phyloP scores from a whole-genome alignment of 768 basidiomycete genomes.

The Cyclocybe aegerita region DNA sequence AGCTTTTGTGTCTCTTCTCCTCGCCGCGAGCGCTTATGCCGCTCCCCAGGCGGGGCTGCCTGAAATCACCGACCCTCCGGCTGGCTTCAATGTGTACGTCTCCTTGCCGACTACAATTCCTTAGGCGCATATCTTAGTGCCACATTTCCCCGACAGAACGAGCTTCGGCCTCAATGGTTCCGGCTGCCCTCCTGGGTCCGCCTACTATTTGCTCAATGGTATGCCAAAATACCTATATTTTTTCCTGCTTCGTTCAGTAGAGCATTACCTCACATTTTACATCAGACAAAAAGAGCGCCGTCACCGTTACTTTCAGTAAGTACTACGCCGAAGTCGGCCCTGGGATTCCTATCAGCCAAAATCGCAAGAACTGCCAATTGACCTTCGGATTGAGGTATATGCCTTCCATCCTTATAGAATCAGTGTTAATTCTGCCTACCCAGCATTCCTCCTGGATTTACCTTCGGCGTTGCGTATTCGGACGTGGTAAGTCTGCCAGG shows the following conservation, averaged over 20 bases:
- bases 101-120: no score
- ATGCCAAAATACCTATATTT: not conserved
- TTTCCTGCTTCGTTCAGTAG: no score
- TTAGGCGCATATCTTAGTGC: no score
- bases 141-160: slow-evolving; percentile 2
- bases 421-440: not conserved
- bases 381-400: slow-evolving; percentile 16
- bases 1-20: no score
- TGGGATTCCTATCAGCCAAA: slow-evolving; percentile 13
- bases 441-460: slow-evolving; percentile 17
- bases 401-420: not conserved
- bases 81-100: no score
- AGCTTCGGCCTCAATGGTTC: slow-evolving; percentile 15
- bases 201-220: slow-evolving; percentile 9
- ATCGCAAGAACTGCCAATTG: slow-evolving; percentile 16
- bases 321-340: slow-evolving; percentile 8
- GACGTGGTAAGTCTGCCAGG: slow-evolving; percentile 13
- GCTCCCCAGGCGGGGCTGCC: no score
- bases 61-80: no score
- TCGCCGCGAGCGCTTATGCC: no score
- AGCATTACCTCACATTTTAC: not conserved
- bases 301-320: slow-evolving; percentile 10
- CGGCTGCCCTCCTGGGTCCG: slow-evolving; percentile 14
- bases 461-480: slow-evolving; percentile 13
- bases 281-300: slow-evolving; percentile 1